Evolutionary conservation across 345 rosid species (phyloP).

Genomic region (Salix brachista): DNA sequence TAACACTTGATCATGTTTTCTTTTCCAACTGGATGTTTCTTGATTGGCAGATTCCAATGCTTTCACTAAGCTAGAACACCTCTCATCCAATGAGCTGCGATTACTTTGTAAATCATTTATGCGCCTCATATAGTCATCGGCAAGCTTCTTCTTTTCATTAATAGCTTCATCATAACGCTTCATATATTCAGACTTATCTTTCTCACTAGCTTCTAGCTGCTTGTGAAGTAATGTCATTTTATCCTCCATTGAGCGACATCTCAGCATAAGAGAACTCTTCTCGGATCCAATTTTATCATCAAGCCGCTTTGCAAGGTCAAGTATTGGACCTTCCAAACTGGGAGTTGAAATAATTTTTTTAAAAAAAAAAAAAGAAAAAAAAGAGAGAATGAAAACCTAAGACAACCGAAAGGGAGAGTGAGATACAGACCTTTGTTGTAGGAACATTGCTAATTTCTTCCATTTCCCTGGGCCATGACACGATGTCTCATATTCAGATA

Average conservation of each 20-base stretch:
- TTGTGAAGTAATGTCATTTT: slow-evolving; percentile 63
- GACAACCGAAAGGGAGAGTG: not conserved
- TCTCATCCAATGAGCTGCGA: slow-evolving; percentile 73
- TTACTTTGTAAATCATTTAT: slow-evolving; percentile 73
- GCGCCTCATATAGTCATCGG: slow-evolving; percentile 70
- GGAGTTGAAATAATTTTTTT: not conserved
- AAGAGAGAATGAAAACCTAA: not conserved
- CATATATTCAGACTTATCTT: slow-evolving; percentile 71
- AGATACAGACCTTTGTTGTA: slow-evolving; percentile 73
- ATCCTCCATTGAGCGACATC: slow-evolving; percentile 83
- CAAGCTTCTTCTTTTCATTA: slow-evolving; percentile 83
- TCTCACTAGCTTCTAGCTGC: slow-evolving; percentile 90
- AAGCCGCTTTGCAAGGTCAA: slow-evolving; percentile 73
- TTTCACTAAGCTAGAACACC: slow-evolving; percentile 67
- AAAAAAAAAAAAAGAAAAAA: not conserved
- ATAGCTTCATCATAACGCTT: slow-evolving; percentile 92
- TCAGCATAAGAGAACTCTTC: slow-evolving; percentile 70
- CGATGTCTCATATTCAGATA: slow-evolving; percentile 69
- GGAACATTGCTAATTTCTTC: slow-evolving; percentile 81
- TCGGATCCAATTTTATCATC: slow-evolving; percentile 77
- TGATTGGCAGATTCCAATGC: slow-evolving; percentile 68
- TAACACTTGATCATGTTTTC: slow-evolving; percentile 63
- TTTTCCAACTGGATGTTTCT: slow-evolving; percentile 69
- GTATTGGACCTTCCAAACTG: slow-evolving; percentile 92
- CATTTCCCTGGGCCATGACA: slow-evolving; percentile 90